These are phyloP conservation scores for Populus tremula DNA, from an alignment of 345 rosid genomes.

Conservation along the genomic window DNA sequence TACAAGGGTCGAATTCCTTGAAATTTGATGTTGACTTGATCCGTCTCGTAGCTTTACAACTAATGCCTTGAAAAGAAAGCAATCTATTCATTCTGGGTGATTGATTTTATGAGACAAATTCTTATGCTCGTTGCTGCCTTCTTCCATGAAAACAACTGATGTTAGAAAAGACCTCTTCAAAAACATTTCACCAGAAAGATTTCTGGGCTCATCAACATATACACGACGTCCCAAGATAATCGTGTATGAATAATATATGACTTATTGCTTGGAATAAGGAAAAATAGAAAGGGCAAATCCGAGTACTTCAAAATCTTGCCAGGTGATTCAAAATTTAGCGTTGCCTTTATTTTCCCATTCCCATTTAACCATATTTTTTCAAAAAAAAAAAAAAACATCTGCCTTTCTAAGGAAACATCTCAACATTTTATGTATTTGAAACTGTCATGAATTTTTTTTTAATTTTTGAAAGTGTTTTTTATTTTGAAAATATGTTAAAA, in stretches of 20 bases:
- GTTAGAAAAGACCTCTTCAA: too few relatives aligned
- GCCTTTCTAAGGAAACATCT: slow-evolving; percentile 14
- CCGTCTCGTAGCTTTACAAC: background rate
- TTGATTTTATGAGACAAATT: too few relatives aligned
- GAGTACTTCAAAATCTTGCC: background rate
- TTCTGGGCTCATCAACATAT: background rate
- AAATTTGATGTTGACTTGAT: background rate
- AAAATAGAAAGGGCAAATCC: background rate
- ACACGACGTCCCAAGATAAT: background rate
- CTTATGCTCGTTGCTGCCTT: too few relatives aligned
- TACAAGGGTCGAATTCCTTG: background rate
- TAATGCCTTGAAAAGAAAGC: background rate
- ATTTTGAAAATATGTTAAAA: too few relatives aligned
- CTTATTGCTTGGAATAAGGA: too few relatives aligned
- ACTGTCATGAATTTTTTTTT: too few relatives aligned
- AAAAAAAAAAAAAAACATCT: background rate
- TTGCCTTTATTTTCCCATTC: slow-evolving; percentile 1
- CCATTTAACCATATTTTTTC: background rate
- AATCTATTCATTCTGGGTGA: background rate
- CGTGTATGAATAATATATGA: background rate
- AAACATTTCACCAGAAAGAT: background rate
- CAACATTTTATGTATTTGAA: background rate
- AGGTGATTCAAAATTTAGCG: background rate
- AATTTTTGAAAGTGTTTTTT: too few relatives aligned
- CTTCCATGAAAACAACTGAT: too few relatives aligned